These are phyloP conservation scores for Aspergillus hancockii DNA, from an alignment of 495 filamentous ascomycete species.

Conservation along the genomic window DNA sequence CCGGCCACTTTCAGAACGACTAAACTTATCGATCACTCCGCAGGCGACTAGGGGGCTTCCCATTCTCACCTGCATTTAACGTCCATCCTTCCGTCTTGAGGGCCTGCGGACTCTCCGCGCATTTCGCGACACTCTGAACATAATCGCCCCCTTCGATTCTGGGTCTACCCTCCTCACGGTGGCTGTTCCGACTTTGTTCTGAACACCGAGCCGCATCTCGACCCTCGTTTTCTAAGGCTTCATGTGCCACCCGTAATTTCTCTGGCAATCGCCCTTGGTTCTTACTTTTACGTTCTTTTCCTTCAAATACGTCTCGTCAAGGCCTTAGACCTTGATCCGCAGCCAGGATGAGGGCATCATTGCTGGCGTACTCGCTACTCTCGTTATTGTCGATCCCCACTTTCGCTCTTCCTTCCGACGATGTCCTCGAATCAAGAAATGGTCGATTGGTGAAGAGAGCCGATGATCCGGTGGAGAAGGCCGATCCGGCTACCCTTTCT, in stretches of 20 bases:
- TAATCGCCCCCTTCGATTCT: conserved; percentile 1
- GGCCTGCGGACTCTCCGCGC: conserved; percentile 14
- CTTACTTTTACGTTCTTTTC: conserved; percentile 18
- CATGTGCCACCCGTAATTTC: conserved; percentile 42
- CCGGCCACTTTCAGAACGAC: neutral
- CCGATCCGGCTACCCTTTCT: conserved; percentile 17
- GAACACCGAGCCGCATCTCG: conserved; percentile 10
- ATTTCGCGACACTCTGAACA: neutral
- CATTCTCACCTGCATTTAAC: conserved; percentile 14
- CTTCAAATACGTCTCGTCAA: conserved; percentile 13
- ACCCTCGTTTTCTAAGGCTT: conserved; percentile 15
- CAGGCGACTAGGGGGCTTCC: conserved; percentile 7
- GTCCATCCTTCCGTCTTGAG: conserved; percentile 14
- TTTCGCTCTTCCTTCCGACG: conserved; percentile 35
- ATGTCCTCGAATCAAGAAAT: conserved; percentile 17
- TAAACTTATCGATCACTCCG: conserved; percentile 3
- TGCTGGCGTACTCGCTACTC: conserved; percentile 44
- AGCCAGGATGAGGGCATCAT: conserved; percentile 42
- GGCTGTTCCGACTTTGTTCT: conserved; percentile 5
- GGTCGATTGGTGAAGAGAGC: conserved; percentile 32
- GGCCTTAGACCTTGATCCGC: conserved; percentile 18
- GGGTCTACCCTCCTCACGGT: neutral
- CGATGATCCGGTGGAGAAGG: conserved; percentile 17
- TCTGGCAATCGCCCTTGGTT: conserved; percentile 16
- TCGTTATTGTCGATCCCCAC: conserved; percentile 42